Conservation (phyloP, 352 stramenopile species). For the Phytopythium cucurbitacearum region DNA sequence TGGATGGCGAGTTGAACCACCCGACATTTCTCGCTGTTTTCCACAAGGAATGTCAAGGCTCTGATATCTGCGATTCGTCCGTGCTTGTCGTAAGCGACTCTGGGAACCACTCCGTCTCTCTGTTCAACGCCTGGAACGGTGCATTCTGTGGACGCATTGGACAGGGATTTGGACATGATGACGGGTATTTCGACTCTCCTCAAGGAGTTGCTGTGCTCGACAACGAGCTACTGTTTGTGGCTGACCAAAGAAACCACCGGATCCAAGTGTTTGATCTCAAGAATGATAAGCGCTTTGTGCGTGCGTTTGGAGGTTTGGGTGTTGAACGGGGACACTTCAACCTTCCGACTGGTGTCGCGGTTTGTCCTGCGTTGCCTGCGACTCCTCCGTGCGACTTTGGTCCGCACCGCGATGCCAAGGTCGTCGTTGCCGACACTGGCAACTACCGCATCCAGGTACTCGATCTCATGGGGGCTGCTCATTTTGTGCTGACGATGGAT, state of each 20-base stretch:
- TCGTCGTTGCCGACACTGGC: constrained; percentile 42
- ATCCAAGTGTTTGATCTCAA: constrained; percentile 53
- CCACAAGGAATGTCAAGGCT: not conserved
- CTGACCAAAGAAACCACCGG: constrained; percentile 67
- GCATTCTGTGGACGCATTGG: constrained; percentile 39
- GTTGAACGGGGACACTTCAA: constrained; percentile 31
- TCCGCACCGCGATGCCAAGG: constrained; percentile 36
- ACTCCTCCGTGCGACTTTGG: constrained; percentile 47
- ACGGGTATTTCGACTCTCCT: constrained; percentile 48
- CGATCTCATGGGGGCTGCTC: constrained; percentile 17
- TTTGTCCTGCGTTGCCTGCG: constrained; percentile 29
- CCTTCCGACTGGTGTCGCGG: constrained; percentile 38
- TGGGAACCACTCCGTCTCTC: constrained; percentile 53
- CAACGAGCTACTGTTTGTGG: constrained; percentile 40
- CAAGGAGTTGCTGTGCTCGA: constrained; percentile 45
- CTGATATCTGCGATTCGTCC: not conserved
- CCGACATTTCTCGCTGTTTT: constrained; percentile 36
- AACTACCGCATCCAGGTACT: constrained; percentile 60
- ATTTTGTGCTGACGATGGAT: constrained; percentile 29
- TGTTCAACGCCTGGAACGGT: constrained; percentile 40
- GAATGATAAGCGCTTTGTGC: constrained; percentile 11
- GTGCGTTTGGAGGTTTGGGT: constrained; percentile 30
- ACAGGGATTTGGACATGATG: constrained; percentile 43
- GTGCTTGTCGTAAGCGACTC: constrained; percentile 49
- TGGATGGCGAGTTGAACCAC: constrained; percentile 42